Evolutionary conservation across 2,329 filamentous ascomycete genomes (phyloP), one percentile per base, ranked within the genome.

Genomic region (Periconia sp.): DNA sequence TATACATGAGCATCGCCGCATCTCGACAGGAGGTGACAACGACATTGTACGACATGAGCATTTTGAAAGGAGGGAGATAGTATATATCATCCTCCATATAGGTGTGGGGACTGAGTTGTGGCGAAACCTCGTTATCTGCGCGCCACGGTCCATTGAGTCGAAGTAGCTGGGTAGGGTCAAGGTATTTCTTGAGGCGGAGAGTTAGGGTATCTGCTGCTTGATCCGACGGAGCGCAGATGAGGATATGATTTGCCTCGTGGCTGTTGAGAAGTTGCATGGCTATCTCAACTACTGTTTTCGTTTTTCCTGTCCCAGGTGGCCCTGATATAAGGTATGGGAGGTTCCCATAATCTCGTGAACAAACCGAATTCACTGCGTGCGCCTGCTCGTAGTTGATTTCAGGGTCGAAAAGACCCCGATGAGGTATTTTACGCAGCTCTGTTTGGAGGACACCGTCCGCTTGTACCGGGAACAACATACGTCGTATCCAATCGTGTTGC

Each of bases 221-320:
- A 40, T 76, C 71, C n/a, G 73, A 76, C 16, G 74, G 73, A 10
- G 73, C 73, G 45, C 72, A 75, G 5, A 76, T 57, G 4, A 77
- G 55, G 18, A 76, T 63, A 50, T 74, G 72, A 12, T 46, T 37
- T 7, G 52, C 40, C 1, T 46, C 17, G 1, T 54, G 54, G 3
- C 49, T 52, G 2, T 63, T 47, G 4, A 66, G 50, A 2, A 69
- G 44, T 31, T 69, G 64, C 45, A 73, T 51, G 8, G 73, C 69
- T 37, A 66, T 65, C 54, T 78, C 76, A 13, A 78, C 74, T 1
- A 78, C 52, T 2, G 75, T 78, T 45, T 78, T 78, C 7, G 77
- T 79, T 53, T 79, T 79, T 0, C 77, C 76, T 5, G 76, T 78
- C n/a, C 77, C 77, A 9, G 76, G 76, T 8, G 76, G 76, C 0